Percentiles rank a stretch among this genome's conserved stretches.
Evolutionary conservation across 352 stramenopile genomes (phyloP).

Genomic region (Globisporangium parvum): DNA sequence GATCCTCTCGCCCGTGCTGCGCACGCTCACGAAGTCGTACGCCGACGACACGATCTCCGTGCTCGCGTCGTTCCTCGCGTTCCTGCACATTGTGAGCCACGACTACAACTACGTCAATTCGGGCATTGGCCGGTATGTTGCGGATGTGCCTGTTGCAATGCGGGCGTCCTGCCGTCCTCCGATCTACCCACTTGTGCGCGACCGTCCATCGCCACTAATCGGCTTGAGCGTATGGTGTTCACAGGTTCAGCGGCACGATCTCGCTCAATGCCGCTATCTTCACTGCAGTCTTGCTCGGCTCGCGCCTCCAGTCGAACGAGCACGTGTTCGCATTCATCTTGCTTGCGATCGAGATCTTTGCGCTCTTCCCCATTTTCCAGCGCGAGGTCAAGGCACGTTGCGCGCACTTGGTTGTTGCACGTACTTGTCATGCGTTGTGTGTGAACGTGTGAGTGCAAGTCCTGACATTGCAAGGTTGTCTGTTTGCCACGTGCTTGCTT

Average conservation of each 20-base stretch:
- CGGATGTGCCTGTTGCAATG: no score
- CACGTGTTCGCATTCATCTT: constrained; percentile 90
- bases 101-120: constrained; percentile 89
- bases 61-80: constrained; percentile 62
- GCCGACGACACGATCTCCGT: constrained; percentile 91
- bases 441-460: constrained; percentile 5
- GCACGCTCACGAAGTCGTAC: constrained; percentile 87
- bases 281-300: constrained; percentile 88
- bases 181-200: no score
- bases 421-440: constrained; percentile 1
- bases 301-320: constrained; percentile 86
- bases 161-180: no score
- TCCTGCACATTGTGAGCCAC: constrained; percentile 87
- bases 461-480: background rate
- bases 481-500: constrained; percentile 3
- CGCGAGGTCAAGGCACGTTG: constrained; percentile 69
- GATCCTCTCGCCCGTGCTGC: constrained; percentile 85
- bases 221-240: background rate
- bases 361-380: constrained; percentile 85
- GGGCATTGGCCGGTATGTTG: constrained; percentile 59
- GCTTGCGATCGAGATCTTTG: constrained; percentile 89
- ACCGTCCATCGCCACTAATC: no score
- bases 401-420: constrained; percentile 1
- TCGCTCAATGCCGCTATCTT: constrained; percentile 92
- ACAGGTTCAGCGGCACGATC: constrained; percentile 78